A percentile compares a stretch with the other conserved stretches of the same genome.
phyloP scores from a whole-genome alignment of 768 basidiomycete genomes.

The Panus rudis region DNA sequence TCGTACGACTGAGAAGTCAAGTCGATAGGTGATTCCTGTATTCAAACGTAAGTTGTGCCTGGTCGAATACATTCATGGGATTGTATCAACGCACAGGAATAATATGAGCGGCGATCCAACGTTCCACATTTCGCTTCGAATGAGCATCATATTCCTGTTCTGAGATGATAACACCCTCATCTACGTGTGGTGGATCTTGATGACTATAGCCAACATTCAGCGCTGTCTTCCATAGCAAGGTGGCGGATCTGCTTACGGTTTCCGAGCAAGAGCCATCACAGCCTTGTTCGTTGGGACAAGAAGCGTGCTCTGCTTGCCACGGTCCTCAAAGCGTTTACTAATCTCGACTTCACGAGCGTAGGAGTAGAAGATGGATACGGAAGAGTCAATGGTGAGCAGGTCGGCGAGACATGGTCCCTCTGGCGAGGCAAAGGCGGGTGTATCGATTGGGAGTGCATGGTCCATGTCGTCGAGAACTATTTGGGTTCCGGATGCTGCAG shows the following conservation, averaged over 20 bases:
- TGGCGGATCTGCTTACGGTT: slow-evolving; percentile 54
- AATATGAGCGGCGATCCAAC: slow-evolving; percentile 80
- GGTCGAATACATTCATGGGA: background rate
- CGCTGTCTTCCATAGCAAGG: background rate
- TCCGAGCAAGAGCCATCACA: slow-evolving; percentile 70
- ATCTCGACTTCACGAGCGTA: slow-evolving; percentile 69
- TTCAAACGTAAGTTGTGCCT: background rate
- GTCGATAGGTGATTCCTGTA: slow-evolving; percentile 41
- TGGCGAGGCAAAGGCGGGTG: no score
- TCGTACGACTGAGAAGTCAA: slow-evolving; percentile 40
- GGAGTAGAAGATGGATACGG: slow-evolving; percentile 76
- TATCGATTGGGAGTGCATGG: no score
- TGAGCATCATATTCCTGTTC: slow-evolving; percentile 58
- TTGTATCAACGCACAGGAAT: slow-evolving; percentile 54
- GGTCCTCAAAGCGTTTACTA: slow-evolving; percentile 39
- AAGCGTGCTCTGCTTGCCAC: slow-evolving; percentile 40
- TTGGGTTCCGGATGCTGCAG: no score
- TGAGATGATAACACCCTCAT: slow-evolving; percentile 47
- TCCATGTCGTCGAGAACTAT: no score
- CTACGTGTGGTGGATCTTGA: slow-evolving; percentile 38
- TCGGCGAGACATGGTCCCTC: slow-evolving; percentile 66
- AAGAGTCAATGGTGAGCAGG: slow-evolving; percentile 68
- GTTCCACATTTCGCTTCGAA: slow-evolving; percentile 62
- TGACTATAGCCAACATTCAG: slow-evolving; percentile 37
- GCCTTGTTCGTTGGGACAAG: slow-evolving; percentile 87